These are phyloP conservation scores for Anastatica hierochuntica DNA, from an alignment of 345 rosid genomes.

Conservation along the genomic window DNA sequence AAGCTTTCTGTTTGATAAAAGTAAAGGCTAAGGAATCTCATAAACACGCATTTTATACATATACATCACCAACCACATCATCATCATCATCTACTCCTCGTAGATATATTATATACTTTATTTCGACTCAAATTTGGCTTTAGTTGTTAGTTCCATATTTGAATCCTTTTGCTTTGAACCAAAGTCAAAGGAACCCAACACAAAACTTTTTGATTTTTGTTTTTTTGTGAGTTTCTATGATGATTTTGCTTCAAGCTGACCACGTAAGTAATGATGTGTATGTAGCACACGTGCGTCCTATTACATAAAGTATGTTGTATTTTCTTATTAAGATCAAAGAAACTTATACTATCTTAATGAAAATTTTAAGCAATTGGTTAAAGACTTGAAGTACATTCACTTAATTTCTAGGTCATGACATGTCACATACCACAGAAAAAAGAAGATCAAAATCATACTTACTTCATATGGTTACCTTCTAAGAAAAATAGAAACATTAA, in stretches of 20 bases:
- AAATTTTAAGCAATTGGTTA: too few species aligned
- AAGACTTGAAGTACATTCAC: too few species aligned
- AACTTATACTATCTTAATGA: not conserved
- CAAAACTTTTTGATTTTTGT: not conserved
- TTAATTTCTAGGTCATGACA: too few species aligned
- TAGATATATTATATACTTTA: slow-evolving; percentile 4
- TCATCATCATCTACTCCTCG: not conserved
- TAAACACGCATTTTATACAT: not conserved
- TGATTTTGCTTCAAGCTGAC: slow-evolving; percentile 1
- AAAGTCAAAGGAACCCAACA: slow-evolving; percentile 24
- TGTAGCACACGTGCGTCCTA: slow-evolving; percentile 4
- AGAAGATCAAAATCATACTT: too few species aligned
- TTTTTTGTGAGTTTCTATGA: not conserved
- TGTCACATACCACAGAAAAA: too few species aligned
- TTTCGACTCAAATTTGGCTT: slow-evolving; percentile 8
- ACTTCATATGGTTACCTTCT: too few species aligned
- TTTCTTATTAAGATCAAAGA: not conserved
- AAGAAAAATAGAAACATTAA: too few species aligned
- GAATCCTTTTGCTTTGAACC: slow-evolving; percentile 22
- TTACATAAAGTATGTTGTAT: not conserved
- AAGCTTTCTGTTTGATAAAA: slow-evolving; percentile 19
- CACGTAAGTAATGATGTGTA: not conserved
- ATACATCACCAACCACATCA: slow-evolving; percentile 13
- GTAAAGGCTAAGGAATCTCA: slow-evolving; percentile 25
- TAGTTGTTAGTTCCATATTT: slow-evolving; percentile 19